Evolutionary conservation across 768 basidiomycete genomes (phyloP).

Genomic region (Rhizopogon roseolus): DNA sequence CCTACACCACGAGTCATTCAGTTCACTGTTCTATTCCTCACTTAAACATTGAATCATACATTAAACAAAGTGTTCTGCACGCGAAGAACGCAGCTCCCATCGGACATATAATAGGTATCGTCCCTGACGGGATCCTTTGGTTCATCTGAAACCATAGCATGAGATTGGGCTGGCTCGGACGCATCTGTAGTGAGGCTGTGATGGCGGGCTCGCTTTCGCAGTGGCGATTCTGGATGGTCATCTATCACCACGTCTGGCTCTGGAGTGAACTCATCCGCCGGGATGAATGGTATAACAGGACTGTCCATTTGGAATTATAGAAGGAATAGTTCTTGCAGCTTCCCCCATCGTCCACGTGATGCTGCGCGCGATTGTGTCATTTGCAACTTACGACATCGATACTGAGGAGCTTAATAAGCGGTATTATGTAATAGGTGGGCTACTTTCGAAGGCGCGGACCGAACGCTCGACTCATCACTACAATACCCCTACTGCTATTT

Average conservation of each 20-base stretch:
- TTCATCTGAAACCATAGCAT: slow-evolving; percentile 5
- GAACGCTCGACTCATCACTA: too few species aligned
- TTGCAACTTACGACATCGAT: too few species aligned
- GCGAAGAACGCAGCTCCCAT: slow-evolving; percentile 64
- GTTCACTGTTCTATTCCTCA: neutral
- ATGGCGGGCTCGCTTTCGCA: slow-evolving; percentile 6
- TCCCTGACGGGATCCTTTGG: slow-evolving; percentile 30
- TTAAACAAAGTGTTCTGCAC: slow-evolving; percentile 67
- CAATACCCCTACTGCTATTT: too few species aligned
- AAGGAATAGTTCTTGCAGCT: slow-evolving; percentile 13
- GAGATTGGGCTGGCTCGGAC: slow-evolving; percentile 1
- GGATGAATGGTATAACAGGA: slow-evolving; percentile 15
- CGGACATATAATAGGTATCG: slow-evolving; percentile 55
- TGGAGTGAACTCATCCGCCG: slow-evolving; percentile 9
- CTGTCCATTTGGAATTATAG: slow-evolving; percentile 12
- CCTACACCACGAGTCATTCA: slow-evolving; percentile 28
- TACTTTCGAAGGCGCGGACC: too few species aligned
- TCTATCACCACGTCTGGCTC: neutral
- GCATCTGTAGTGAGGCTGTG: slow-evolving; percentile 7
- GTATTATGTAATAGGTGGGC: too few species aligned
- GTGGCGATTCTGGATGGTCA: slow-evolving; percentile 5
- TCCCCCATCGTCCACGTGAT: neutral
- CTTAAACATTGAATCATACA: slow-evolving; percentile 33
- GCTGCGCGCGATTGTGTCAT: neutral
- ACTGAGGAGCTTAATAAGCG: too few species aligned